A percentile compares a stretch with the other conserved stretches of the same genome.
Conservation (phyloP, 345 rosid species). For the Limnanthes douglasii region DNA sequence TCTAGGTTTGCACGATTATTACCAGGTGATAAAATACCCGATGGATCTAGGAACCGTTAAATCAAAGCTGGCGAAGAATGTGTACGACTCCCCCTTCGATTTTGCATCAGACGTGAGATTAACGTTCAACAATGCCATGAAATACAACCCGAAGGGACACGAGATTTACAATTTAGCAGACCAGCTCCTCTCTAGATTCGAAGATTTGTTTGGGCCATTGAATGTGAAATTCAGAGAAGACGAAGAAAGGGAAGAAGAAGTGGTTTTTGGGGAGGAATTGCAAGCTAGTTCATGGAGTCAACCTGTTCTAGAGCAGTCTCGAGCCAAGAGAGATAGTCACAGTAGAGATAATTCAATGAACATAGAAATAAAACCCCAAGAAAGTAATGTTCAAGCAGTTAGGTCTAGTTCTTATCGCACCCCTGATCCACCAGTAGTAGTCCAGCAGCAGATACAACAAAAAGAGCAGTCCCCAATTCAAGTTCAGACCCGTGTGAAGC, state of each 20-base stretch:
- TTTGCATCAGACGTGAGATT: conserved; percentile 63
- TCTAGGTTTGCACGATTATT: conserved; percentile 50
- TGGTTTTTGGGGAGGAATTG: too few relatives aligned
- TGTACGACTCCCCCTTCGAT: conserved; percentile 41
- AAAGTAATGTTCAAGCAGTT: too few relatives aligned
- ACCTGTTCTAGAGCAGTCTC: too few relatives aligned
- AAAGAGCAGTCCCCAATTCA: too few relatives aligned
- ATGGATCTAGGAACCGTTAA: conserved; percentile 83
- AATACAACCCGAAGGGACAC: conserved; percentile 62
- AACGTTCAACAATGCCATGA: conserved; percentile 63
- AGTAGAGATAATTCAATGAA: conserved; percentile 1
- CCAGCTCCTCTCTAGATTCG: conserved; percentile 33
- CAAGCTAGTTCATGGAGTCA: too few relatives aligned
- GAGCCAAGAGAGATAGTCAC: conserved; percentile 5
- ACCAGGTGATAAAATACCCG: conserved; percentile 40
- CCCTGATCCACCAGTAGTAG: too few relatives aligned
- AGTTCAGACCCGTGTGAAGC: conserved; percentile 17
- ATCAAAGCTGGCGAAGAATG: conserved; percentile 25
- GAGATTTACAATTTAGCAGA: conserved; percentile 45
- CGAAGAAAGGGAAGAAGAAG: too few relatives aligned
- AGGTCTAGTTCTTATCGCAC: too few relatives aligned
- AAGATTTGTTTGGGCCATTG: conserved; percentile 26
- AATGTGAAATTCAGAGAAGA: conserved; percentile 10
- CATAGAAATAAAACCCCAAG: not conserved
- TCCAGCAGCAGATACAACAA: too few relatives aligned